Conservation (phyloP, 805 yeast genomes). For the Candida krabiensis region DNA sequence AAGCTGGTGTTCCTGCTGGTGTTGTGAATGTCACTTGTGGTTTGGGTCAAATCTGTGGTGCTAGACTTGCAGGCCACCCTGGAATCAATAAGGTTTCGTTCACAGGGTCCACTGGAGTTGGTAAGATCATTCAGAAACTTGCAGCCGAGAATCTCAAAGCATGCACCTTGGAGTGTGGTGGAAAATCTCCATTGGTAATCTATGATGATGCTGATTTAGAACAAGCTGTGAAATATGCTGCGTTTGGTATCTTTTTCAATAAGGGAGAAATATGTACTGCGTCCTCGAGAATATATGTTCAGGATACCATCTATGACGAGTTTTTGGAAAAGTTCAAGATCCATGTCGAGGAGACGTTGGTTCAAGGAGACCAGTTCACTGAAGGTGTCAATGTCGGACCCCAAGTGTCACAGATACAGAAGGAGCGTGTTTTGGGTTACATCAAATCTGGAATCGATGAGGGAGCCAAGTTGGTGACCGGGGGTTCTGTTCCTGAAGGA, state of each 20-base stretch:
- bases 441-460: slow-evolving; percentile 76
- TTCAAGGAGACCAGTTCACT: slow-evolving; percentile 80
- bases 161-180: slow-evolving; percentile 93
- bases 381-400: slow-evolving; percentile 86
- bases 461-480: slow-evolving; percentile 76
- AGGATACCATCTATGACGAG: slow-evolving; percentile 79
- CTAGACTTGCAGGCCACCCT: slow-evolving; percentile 56
- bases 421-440: slow-evolving; percentile 73
- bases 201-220: slow-evolving; percentile 83
- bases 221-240: slow-evolving; percentile 71
- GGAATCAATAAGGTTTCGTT: slow-evolving; percentile 63
- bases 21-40: slow-evolving; percentile 64
- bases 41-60: slow-evolving; percentile 60
- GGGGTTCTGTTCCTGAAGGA: slow-evolving; percentile 50
- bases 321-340: slow-evolving; percentile 59
- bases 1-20: slow-evolving; percentile 67
- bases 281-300: slow-evolving; percentile 88
- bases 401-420: slow-evolving; percentile 80
- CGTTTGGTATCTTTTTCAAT: slow-evolving; percentile 85
- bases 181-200: slow-evolving; percentile 90
- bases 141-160: slow-evolving; percentile 87
- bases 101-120: slow-evolving; percentile 71
- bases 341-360: slow-evolving; percentile 53
- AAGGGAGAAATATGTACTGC: slow-evolving; percentile 97
- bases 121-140: slow-evolving; percentile 75